phyloP scores from a whole-genome alignment of 176 grass and related monocot genomes.

The Oryza glaberrima region DNA sequence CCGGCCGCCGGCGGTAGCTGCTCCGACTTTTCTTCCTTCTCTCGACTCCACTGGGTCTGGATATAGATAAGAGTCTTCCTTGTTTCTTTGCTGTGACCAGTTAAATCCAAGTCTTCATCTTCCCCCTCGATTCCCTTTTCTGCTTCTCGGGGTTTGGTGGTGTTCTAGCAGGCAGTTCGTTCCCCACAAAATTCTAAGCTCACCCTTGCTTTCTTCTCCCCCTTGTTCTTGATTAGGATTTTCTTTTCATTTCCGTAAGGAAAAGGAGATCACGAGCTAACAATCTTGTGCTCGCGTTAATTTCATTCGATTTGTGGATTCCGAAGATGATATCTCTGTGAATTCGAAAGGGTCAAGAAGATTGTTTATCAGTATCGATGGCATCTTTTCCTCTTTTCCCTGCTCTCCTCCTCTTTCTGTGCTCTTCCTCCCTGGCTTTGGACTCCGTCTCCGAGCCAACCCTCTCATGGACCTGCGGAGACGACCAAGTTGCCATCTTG shows the following conservation, averaged over 20 bases:
- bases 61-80: no score
- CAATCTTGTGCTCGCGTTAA: not conserved
- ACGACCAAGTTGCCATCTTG: slow-evolving; percentile 56
- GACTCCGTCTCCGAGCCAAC: slow-evolving; percentile 34
- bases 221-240: not conserved
- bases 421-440: slow-evolving; percentile 38
- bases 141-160: no score
- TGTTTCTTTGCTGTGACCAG: no score
- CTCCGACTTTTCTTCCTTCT: no score
- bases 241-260: not conserved
- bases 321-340: slow-evolving; percentile 25
- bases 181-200: no score
- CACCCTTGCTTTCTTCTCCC: no score
- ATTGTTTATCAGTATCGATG: slow-evolving; percentile 30
- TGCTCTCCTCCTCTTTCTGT: slow-evolving; percentile 48
- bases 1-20: no score
- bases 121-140: no score
- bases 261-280: not conserved
- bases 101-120: no score
- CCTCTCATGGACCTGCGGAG: slow-evolving; percentile 61
- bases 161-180: no score
- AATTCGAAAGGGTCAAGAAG: slow-evolving; percentile 12
- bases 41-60: no score
- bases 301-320: not conserved
- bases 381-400: slow-evolving; percentile 35